These are phyloP conservation scores for Naegleria gruberi DNA, from an alignment of 208 protist genomes.

Conservation along the genomic window DNA sequence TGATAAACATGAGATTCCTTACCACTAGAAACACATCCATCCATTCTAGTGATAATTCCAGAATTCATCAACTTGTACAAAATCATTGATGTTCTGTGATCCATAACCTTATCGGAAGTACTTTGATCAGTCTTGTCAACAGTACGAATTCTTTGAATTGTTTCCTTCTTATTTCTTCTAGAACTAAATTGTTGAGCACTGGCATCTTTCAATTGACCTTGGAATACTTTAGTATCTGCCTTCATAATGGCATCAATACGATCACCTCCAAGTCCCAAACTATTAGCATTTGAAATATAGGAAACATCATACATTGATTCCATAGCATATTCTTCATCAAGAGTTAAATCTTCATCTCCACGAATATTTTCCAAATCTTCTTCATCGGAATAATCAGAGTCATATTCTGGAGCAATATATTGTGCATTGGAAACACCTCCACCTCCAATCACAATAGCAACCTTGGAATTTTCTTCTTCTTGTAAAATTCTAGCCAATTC, in stretches of 20 bases:
- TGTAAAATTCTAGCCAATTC: neutral
- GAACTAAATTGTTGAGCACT: neutral
- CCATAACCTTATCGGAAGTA: neutral
- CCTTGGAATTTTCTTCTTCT: neutral
- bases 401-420: neutral
- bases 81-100: neutral
- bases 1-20: conserved; percentile 4
- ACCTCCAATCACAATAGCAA: neutral
- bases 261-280: neutral
- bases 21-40: neutral
- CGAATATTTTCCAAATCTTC: neutral
- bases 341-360: neutral
- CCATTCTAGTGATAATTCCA: neutral
- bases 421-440: neutral
- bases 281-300: neutral
- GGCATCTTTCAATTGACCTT: neutral
- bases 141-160: neutral
- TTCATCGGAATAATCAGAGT: neutral
- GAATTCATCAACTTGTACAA: neutral
- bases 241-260: neutral
- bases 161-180: neutral
- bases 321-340: neutral
- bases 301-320: neutral
- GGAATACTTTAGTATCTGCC: neutral
- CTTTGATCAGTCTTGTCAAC: neutral